These are phyloP conservation scores for Madurella mycetomatis DNA, from an alignment of 2,329 filamentous ascomycete genomes.

Conservation along the genomic window DNA sequence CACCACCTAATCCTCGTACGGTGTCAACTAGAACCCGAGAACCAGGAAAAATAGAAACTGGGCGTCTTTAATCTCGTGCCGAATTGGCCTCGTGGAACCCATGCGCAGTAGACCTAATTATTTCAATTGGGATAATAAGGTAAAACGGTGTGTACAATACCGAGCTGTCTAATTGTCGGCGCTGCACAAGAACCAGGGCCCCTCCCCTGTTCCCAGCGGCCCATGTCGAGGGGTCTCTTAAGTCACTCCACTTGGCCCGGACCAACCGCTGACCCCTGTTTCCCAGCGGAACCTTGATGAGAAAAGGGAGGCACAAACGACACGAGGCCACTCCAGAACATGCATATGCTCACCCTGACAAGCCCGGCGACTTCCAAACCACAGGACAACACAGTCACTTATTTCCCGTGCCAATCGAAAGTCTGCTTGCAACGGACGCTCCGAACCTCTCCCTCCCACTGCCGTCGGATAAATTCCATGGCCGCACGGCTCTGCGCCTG, in stretches of 20 bases:
- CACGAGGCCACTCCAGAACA: neutral
- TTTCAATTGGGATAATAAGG: no score
- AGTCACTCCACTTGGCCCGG: conserved; percentile 7
- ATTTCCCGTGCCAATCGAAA: neutral
- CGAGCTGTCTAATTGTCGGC: no score
- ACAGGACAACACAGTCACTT: neutral
- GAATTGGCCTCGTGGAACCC: no score
- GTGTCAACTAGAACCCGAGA: no score
- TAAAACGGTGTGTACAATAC: no score
- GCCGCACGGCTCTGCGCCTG: conserved; percentile 12
- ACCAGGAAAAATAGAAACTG: no score
- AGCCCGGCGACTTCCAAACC: neutral
- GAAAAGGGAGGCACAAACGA: conserved; percentile 3
- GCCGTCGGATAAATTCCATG: conserved; percentile 14
- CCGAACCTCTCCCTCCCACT: neutral
- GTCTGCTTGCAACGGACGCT: neutral
- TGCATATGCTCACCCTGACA: neutral
- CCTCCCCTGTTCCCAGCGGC: neutral
- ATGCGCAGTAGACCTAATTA: no score
- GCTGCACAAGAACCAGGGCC: neutral
- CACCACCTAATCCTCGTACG: no score
- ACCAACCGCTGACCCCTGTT: conserved; percentile 11
- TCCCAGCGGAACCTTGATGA: neutral
- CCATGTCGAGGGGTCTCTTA: conserved; percentile 5
- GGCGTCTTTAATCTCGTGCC: no score